Evolutionary conservation across 306 rosid species (phyloP), one percentile per base, ranked within the genome.

Genomic region (Vigna reflexopilosa): DNA sequence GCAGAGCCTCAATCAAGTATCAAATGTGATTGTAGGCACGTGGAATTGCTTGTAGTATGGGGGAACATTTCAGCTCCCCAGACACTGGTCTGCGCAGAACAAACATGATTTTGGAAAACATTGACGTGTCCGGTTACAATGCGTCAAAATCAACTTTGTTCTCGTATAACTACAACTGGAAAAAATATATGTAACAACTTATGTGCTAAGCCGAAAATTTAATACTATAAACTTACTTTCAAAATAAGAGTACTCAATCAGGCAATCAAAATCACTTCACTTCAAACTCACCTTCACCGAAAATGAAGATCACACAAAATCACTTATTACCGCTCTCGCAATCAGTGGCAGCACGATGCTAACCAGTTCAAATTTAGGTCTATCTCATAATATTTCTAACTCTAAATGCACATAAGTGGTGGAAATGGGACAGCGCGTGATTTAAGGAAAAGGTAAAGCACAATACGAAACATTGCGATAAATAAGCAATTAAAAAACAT

Each of bases 11-110:
- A 68, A 73, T 36, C 70, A 52, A 77, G 38, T 19, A 19, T 26
- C 69, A 84, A 70, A 80, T 76, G 71, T 10, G 47, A 70, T 48
- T 36, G 30, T 67, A 72, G 70, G 54, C 32, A 63, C 76, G 24
- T 9, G 52, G 24, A 47, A 59, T 42, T 67, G 7, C 17, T 24
- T 10, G 36, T 0, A 38, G 68, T 26, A 13, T 26, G 65, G 38
- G 22, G 36, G n/a, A 26, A 4, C 65, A 26, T 62, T 65, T 66
- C 52, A 40, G 5, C 32, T 66, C 71, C 50, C 34, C 10, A 63
- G 20, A 66, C 51, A 66, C 10, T n/a, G 15, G 16, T 16, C 9
- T 32, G 47, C 14, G 8, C 17, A 44, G 13, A 15, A 62, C 68
- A 15, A 30, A 32, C 48, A 38, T 65, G 16, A 65, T 9, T 65